phyloP scores from a whole-genome alignment of 345 rosid species.

The Eucalyptus sp. region DNA sequence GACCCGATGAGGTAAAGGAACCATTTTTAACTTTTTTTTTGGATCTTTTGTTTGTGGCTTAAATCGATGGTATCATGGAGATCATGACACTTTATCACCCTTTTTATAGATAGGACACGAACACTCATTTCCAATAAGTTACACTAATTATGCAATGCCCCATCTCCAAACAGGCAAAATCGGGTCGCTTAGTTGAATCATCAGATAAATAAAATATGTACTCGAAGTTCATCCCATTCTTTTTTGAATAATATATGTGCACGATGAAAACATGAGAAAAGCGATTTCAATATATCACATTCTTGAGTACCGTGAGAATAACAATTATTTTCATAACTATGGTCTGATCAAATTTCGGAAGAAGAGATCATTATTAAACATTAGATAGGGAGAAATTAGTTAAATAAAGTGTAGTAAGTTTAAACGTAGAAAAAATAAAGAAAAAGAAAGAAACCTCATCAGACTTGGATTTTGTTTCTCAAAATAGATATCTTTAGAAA shows the following conservation, averaged over 20 bases:
- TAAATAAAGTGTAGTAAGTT: not conserved
- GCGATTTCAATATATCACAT: not conserved
- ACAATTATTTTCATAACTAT: not conserved
- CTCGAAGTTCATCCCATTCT: fast-evolving
- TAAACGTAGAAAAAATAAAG: not conserved
- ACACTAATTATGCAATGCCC: not conserved
- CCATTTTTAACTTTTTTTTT: not conserved
- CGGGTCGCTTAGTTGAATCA: fast-evolving
- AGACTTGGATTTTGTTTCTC: not conserved
- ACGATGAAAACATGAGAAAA: not conserved
- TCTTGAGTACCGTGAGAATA: not conserved
- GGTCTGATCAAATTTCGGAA: not conserved
- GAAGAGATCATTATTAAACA: not conserved
- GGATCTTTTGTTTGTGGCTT: not conserved
- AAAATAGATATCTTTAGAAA: not conserved
- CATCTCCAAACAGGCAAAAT: not conserved
- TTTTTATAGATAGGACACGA: not conserved
- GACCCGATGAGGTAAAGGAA: not conserved
- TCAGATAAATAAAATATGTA: fast-evolving
- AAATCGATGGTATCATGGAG: not conserved
- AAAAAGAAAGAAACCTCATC: too few species aligned
- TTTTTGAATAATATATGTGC: too few species aligned
- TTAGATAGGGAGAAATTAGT: not conserved
- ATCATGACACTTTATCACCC: not conserved
- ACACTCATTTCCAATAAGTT: not conserved